phyloP scores from a whole-genome alignment of 2,329 filamentous ascomycete species.

The Curvularia eragrostidis region DNA sequence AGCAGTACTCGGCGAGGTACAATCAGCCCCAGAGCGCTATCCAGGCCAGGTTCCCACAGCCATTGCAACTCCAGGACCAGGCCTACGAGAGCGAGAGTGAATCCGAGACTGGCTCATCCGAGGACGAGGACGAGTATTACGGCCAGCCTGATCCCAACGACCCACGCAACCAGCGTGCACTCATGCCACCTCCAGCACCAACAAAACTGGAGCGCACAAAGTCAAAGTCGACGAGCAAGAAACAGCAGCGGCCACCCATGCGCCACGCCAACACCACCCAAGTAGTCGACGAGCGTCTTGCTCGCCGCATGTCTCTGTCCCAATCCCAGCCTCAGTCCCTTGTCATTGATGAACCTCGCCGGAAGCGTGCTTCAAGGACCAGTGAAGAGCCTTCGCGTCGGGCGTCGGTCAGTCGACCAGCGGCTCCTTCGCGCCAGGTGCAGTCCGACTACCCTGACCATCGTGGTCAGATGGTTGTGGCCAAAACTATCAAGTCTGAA shows the following conservation, averaged over 20 bases:
- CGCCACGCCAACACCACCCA: slow-evolving; percentile 38
- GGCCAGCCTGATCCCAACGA: slow-evolving; percentile 18
- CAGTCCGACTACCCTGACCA: slow-evolving; percentile 39
- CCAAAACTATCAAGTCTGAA: slow-evolving; percentile 30
- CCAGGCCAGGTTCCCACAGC: slow-evolving; percentile 9
- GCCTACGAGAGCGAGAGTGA: slow-evolving; percentile 22
- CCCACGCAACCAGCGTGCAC: slow-evolving; percentile 19
- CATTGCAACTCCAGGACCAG: slow-evolving; percentile 22
- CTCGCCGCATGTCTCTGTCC: slow-evolving; percentile 16
- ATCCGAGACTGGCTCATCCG: slow-evolving; percentile 22
- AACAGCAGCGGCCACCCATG: slow-evolving; percentile 30
- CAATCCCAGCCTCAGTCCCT: slow-evolving; percentile 19
- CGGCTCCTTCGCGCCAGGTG: slow-evolving; percentile 44
- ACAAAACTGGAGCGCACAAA: slow-evolving; percentile 23
- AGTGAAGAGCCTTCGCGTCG: slow-evolving; percentile 32
- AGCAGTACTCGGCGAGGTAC: slow-evolving; percentile 41
- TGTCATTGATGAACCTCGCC: slow-evolving; percentile 21
- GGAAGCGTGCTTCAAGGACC: slow-evolving; percentile 21
- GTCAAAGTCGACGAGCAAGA: slow-evolving; percentile 14
- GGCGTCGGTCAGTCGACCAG: slow-evolving; percentile 40
- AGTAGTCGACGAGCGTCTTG: slow-evolving; percentile 18
- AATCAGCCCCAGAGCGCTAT: slow-evolving; percentile 21
- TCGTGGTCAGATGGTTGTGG: slow-evolving; percentile 34
- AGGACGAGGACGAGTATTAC: slow-evolving; percentile 25
- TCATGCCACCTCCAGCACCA: slow-evolving; percentile 43